Conservation (phyloP, 139 green algal species). For the Coelastrella sp. region DNA sequence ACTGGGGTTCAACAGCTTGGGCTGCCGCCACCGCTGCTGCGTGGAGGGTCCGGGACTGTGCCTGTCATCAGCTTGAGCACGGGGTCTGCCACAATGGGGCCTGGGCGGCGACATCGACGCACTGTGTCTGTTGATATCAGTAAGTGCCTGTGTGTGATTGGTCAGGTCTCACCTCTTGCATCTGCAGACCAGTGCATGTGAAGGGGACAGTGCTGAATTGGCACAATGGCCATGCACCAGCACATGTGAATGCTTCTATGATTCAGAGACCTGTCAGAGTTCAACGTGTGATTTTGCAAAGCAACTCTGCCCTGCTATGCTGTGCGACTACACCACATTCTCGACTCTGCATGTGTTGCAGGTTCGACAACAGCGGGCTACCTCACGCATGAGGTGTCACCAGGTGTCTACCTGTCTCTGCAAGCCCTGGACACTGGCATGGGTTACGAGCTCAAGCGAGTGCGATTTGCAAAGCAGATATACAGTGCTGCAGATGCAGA, state of each 20-base stretch:
- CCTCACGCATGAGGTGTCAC: conserved; percentile 15
- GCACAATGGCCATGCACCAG: too few relatives aligned
- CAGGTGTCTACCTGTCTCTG: conserved; percentile 24
- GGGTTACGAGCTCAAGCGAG: conserved; percentile 6
- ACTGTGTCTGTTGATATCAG: conserved; percentile 13
- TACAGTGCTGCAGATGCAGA: conserved; percentile 14
- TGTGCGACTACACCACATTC: too few relatives aligned
- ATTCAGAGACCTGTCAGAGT: too few relatives aligned
- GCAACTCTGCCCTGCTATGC: too few relatives aligned
- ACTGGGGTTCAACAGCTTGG: background rate
- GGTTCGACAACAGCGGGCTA: background rate
- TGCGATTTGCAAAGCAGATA: conserved; percentile 38
- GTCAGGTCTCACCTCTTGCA: too few relatives aligned
- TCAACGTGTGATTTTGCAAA: too few relatives aligned
- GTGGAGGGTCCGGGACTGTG: background rate
- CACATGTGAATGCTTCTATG: too few relatives aligned
- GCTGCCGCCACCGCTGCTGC: background rate
- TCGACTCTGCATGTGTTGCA: too few relatives aligned
- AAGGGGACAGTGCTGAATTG: too few relatives aligned
- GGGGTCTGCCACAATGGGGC: background rate
- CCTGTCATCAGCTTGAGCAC: background rate
- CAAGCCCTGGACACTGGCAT: background rate
- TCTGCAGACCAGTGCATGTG: too few relatives aligned
- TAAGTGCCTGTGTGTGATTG: too few relatives aligned
- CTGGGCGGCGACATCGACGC: background rate